Base-by-base conservation (phyloP, 202 grass and related monocot species). In the Eragrostis tef region DNA sequence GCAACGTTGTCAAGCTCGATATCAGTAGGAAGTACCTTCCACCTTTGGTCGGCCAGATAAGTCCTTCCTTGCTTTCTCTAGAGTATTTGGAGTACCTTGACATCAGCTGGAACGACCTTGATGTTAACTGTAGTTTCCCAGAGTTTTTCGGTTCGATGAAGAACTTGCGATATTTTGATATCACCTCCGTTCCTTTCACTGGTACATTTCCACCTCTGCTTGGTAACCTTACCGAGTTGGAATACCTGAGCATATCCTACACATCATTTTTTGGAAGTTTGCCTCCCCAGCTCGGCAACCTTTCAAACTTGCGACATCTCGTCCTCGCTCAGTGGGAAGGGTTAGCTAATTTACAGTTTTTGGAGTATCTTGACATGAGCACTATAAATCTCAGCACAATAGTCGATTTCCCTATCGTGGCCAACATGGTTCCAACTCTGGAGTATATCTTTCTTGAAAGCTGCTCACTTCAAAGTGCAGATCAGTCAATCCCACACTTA, bases 381-480 rank as follows among this genome's bases (percentile, higher is more conserved):
- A 0, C 0, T 39, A 39, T 5, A 39, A 39, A 36, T 0, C 16
- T 91, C 4, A 24, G 42, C 9, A 64, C 6, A 19, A 19, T 12
- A 15, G 0, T 0, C 7, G 50, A 74, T 19, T 87, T 59, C 78
- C 15, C 73, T 16, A 31, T 49, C 14, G 47, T 76, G 1, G n/a
- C 85, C 7, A 73, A 61, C 51, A 48, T 25, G 78, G 36, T 88
- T 12, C 66, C 86, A 64, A 46, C 45, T 20, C 6, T 91, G 34
- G 6, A 39, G 34, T 5, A 39, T 5, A 39, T 39, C 1, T 4
- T 39, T 39, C 34, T 39, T 39, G 5, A 5, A 2, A 39, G 5
- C 5, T 83, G 71, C 6, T 45, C 16, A 0, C 61, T 83, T 44
- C 11, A 25, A 7, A 60, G 73, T 8, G 51, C 81, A 5, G 48